Percentiles rank a stretch among this genome's conserved stretches.
These are phyloP conservation scores for Hapsidospora chrysogenum DNA, from an alignment of 495 filamentous ascomycete genomes.

Conservation along the genomic window DNA sequence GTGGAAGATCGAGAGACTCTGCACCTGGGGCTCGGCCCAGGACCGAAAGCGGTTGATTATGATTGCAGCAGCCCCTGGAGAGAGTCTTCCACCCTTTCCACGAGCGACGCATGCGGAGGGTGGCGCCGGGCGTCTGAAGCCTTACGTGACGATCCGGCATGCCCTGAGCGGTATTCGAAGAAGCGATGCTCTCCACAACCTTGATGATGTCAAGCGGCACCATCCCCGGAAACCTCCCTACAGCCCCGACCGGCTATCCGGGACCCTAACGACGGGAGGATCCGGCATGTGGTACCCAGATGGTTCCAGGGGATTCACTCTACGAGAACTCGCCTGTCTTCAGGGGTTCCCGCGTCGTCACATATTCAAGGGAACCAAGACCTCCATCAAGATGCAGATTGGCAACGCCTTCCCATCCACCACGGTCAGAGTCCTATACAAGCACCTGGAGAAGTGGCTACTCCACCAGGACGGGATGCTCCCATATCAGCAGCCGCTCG, in stretches of 20 bases:
- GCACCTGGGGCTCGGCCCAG: conserved; percentile 25
- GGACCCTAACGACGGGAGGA: conserved; percentile 55
- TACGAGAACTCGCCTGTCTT: conserved; percentile 57
- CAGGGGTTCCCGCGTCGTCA: conserved; percentile 58
- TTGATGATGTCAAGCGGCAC: conserved; percentile 8
- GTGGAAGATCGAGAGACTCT: conserved; percentile 31
- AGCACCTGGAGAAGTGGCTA: conserved; percentile 38
- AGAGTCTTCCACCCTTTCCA: conserved; percentile 55
- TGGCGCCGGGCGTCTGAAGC: conserved; percentile 16
- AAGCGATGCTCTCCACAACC: conserved; percentile 17
- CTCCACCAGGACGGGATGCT: conserved; percentile 33
- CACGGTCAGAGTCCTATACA: conserved; percentile 41
- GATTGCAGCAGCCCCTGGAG: conserved; percentile 66
- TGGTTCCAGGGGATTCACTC: conserved; percentile 48
- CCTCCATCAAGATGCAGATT: conserved; percentile 47
- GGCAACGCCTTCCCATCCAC: conserved; percentile 74
- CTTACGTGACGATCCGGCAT: conserved; percentile 12
- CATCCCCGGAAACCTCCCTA: conserved; percentile 15
- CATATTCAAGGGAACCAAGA: conserved; percentile 30
- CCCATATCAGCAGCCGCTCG: not conserved
- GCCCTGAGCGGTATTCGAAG: conserved; percentile 21
- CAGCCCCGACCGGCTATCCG: conserved; percentile 21
- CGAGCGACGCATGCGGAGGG: conserved; percentile 44
- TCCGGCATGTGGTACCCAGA: conserved; percentile 53
- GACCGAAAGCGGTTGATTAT: conserved; percentile 45